Evolutionary conservation across 148 eudicot species (phyloP), one percentile per base, ranked within the genome.

Genomic region (Vaccinium myrtillus): DNA sequence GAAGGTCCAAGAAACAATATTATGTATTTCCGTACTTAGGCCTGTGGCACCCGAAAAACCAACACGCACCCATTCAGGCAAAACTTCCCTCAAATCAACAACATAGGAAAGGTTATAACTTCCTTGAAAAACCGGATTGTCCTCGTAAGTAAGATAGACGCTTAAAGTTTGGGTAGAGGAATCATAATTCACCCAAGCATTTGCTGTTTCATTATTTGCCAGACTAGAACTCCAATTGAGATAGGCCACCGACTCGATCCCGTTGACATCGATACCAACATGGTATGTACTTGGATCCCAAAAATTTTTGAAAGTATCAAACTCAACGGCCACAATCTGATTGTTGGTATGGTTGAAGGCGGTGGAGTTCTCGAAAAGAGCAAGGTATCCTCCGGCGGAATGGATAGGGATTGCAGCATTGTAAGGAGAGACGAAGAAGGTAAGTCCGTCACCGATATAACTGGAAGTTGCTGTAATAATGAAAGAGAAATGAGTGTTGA

Each of bases 41-140:
- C 76, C 76, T 73, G 76, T 73, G 6, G 76, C 46, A 14, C n/a
- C 48, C 76, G n/a, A 32, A 36, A 73, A 73, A 36, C 76, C 76
- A 73, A 73, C 76, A 32, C 76, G 6, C 36, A 73, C 76, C 76
- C 36, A 15, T 73, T 73, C 76, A 30, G 76, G 76, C n/a, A 73
- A 15, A 36, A 73, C 2, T 15, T 73, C 10, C 49, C 2, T 71
- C 48, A 71, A 71, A 71, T 71, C 2, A 71, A 32, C 10, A 32
- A 14, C 75, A 32, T 15, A 0, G n/a, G 77, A 73, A 73, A 73
- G 77, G 18, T 0, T 12, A 25, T 30, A 69, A 30, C 4, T 27
- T 6, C 43, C 74, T 69, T 30, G 43, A 16, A 30, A 27, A 30
- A 69, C 74, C 3, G 43, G 74, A 69, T 69, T 13, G 1, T 27